Base-by-base conservation (phyloP, 192 early-diverging fungal species). In the Glomus cerebriforme region DNA sequence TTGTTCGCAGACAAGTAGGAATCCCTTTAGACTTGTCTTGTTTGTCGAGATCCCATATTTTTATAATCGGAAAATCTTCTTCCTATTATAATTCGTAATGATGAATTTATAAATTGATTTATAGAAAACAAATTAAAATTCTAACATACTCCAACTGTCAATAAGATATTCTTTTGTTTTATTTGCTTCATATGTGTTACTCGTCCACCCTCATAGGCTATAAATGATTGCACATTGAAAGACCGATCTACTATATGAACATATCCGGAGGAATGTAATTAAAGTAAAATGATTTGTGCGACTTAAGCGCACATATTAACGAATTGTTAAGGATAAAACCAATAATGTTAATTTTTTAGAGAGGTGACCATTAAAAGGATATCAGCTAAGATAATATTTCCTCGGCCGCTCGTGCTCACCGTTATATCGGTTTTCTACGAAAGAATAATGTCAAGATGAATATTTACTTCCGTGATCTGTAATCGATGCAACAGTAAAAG, bases 151-250 rank as follows among this genome's bases (percentile, higher is more conserved):
- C 92, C 91, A 72, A 96, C 87, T 3, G 94, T 94, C 32, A 97
- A 82, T 60, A 98, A 83, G 7, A 91, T 91, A 64, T 95, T 95
- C 70, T 88, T 86, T 79, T 93, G 89, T 75, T 91, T 92, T 69
- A 96, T 84, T 73, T 93, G 92, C 73, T 92, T 88, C 86, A 98
- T 84, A 76, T 97, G 96, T 0, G 94, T 92, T 43, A 98, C 89
- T 64, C 89, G 88, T 32, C 89, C 88, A 27, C 87, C 86, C 13
- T 89, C 84, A 27, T 86, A 85, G 10, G 91, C 92, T 54, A 90
- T 70, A 79, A 94, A 93, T 31, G 90, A 88, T 68, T 88, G 88
- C 15, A 88, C 88, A 34, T 89, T 86, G 63, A 94, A 88, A 17
- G 80, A 71, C 58, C 88, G 86, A 78, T 93, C 91, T 78, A 92